phyloP scores from a whole-genome alignment of 2,329 filamentous ascomycete species.

The Claviceps sp. region DNA sequence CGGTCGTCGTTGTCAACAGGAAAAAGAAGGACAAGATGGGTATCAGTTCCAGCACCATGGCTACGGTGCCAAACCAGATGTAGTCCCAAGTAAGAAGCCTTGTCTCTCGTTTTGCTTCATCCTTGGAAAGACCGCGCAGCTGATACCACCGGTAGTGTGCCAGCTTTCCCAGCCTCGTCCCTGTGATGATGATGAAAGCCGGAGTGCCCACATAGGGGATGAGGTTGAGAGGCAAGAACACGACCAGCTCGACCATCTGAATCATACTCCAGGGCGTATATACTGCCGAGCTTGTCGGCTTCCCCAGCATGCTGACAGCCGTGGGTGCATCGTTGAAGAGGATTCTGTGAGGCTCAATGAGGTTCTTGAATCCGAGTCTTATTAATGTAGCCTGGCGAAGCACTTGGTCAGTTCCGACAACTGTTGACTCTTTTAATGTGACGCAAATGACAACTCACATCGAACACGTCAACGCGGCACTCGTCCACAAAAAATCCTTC shows the following conservation, averaged over 20 bases:
- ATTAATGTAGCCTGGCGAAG: conserved; percentile 51
- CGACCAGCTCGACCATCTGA: conserved; percentile 76
- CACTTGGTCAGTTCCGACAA: neutral
- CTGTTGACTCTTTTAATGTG: neutral
- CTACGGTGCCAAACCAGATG: conserved; percentile 82
- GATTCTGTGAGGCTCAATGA: conserved; percentile 54
- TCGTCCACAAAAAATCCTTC: conserved; percentile 75
- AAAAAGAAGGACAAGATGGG: conserved; percentile 91
- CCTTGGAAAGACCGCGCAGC: conserved; percentile 59
- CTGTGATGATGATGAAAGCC: conserved; percentile 77
- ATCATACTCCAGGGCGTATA: conserved; percentile 82
- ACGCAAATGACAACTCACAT: conserved; percentile 36
- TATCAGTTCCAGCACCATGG: conserved; percentile 74
- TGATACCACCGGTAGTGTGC: conserved; percentile 87
- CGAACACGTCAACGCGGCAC: conserved; percentile 68
- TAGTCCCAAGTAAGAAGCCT: conserved; percentile 64
- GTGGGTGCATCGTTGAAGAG: conserved; percentile 54
- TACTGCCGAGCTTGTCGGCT: conserved; percentile 60
- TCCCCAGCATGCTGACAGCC: conserved; percentile 68
- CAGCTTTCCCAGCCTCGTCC: conserved; percentile 74
- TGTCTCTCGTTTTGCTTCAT: conserved; percentile 59
- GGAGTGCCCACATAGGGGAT: conserved; percentile 73
- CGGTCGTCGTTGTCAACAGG: conserved; percentile 71
- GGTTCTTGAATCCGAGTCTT: conserved; percentile 53
- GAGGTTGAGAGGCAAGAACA: conserved; percentile 73